These are phyloP conservation scores for Fusarium algeriense DNA, from an alignment of 2,329 filamentous ascomycete species.

Conservation along the genomic window DNA sequence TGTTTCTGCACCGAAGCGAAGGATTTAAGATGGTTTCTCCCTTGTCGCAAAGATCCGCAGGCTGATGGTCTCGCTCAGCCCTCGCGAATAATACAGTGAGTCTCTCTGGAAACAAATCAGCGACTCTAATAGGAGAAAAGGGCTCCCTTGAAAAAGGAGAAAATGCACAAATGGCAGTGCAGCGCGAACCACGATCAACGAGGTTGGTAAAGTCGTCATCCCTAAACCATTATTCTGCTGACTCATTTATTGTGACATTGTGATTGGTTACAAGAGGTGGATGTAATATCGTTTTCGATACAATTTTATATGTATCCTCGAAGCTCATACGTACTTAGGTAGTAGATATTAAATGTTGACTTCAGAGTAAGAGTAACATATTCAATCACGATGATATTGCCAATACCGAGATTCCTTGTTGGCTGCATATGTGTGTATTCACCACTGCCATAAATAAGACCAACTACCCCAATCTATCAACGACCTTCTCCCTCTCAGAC, in stretches of 20 bases:
- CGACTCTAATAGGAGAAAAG: neutral
- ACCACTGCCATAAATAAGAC: neutral
- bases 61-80: neutral
- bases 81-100: neutral
- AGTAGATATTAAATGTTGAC: neutral
- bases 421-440: neutral
- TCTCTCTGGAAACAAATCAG: neutral
- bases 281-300: constrained; percentile 6
- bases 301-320: neutral
- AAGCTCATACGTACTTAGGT: neutral
- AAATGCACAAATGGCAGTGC: neutral
- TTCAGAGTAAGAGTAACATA: neutral
- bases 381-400: neutral
- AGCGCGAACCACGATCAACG: neutral
- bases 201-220: constrained; percentile 14
- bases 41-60: constrained; percentile 16
- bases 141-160: neutral
- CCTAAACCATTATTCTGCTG: constrained; percentile 14
- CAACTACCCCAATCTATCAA: constrained; percentile 9
- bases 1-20: constrained; percentile 6
- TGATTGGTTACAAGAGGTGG: constrained; percentile 5
- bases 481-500: constrained; percentile 1
- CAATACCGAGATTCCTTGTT: neutral
- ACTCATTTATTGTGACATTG: constrained; percentile 12
- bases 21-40: constrained; percentile 6